Conservation (phyloP, 441 rosid genomes). For the Erodium trifolium region DNA sequence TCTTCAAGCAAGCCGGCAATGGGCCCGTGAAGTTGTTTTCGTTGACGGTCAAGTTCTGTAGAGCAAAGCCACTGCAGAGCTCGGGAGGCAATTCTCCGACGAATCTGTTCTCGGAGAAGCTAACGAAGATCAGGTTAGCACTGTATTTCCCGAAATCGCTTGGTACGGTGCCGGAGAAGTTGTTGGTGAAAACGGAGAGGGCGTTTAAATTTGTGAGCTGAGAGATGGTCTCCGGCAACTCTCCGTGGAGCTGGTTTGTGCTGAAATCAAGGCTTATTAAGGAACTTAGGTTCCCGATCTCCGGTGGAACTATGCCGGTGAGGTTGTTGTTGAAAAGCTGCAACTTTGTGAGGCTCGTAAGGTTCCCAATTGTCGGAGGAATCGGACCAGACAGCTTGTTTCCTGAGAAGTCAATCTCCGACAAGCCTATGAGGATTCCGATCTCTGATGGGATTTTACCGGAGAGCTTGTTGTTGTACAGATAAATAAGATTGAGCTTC, state of each 20-base stretch:
- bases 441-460: conserved; percentile 43
- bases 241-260: conserved; percentile 33
- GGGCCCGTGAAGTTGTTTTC: conserved; percentile 48
- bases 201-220: conserved; percentile 16
- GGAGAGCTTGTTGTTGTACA: conserved; percentile 35
- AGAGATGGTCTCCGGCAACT: conserved; percentile 32
- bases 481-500: conserved; percentile 28
- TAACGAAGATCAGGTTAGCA: conserved; percentile 28
- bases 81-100: conserved; percentile 48
- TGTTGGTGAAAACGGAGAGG: conserved; percentile 30
- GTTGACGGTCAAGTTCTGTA: conserved; percentile 33
- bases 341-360: conserved; percentile 19
- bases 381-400: conserved; percentile 35
- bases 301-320: conserved; percentile 34
- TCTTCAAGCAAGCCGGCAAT: conserved; percentile 50
- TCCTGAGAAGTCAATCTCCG: conserved; percentile 23
- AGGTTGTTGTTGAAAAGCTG: conserved; percentile 37
- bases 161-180: conserved; percentile 34
- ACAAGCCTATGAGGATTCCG: conserved; percentile 30
- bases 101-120: conserved; percentile 64
- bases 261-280: conserved; percentile 23
- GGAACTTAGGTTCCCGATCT: conserved; percentile 33
- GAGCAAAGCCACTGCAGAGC: conserved; percentile 44
- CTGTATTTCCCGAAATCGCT: conserved; percentile 32
- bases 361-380: conserved; percentile 32